Conservation (phyloP, 768 basidiomycete genomes). For the Gloeophyllum trabeum region DNA sequence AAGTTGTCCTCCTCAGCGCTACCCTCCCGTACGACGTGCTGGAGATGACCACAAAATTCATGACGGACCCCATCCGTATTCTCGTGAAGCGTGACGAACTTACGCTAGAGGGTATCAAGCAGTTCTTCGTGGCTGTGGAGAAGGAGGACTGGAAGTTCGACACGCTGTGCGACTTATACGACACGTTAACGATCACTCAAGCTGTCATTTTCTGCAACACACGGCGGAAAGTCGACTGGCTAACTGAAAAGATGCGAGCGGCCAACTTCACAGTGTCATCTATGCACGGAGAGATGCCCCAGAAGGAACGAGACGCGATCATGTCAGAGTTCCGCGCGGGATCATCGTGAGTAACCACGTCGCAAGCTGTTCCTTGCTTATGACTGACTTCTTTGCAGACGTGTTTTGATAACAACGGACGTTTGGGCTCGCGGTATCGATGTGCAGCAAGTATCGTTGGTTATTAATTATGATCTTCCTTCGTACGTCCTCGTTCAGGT, state of each 20-base stretch:
- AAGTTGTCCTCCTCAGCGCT: slow-evolving; percentile 93
- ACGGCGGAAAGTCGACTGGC: slow-evolving; percentile 95
- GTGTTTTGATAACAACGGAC: slow-evolving; percentile 92
- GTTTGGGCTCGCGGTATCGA: slow-evolving; percentile 98
- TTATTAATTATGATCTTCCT: slow-evolving; percentile 95
- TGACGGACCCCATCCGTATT: slow-evolving; percentile 97
- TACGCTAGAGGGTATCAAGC: slow-evolving; percentile 93
- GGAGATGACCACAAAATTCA: slow-evolving; percentile 99
- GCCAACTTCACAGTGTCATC: slow-evolving; percentile 98
- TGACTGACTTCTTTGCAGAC: slow-evolving; percentile 80
- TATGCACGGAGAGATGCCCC: slow-evolving; percentile 95
- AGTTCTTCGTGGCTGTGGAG: slow-evolving; percentile 97
- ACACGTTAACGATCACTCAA: slow-evolving; percentile 97
- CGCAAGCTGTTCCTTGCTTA: slow-evolving; percentile 6
- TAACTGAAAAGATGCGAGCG: slow-evolving; percentile 98
- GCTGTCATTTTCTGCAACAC: slow-evolving; percentile 99
- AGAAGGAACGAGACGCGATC: slow-evolving; percentile 90
- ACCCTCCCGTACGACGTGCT: slow-evolving; percentile 94
- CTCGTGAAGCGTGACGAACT: slow-evolving; percentile 99
- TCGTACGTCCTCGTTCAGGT: slow-evolving; percentile 46
- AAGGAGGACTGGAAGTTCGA: slow-evolving; percentile 99
- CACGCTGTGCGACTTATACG: slow-evolving; percentile 93
- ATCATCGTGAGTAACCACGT: slow-evolving; percentile 56
- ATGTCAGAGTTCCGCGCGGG: slow-evolving; percentile 96
- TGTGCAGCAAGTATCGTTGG: slow-evolving; percentile 94